These are phyloP conservation scores for Stagonosporopsis vannaccii DNA, from an alignment of 2,329 filamentous ascomycete genomes.

Conservation along the genomic window DNA sequence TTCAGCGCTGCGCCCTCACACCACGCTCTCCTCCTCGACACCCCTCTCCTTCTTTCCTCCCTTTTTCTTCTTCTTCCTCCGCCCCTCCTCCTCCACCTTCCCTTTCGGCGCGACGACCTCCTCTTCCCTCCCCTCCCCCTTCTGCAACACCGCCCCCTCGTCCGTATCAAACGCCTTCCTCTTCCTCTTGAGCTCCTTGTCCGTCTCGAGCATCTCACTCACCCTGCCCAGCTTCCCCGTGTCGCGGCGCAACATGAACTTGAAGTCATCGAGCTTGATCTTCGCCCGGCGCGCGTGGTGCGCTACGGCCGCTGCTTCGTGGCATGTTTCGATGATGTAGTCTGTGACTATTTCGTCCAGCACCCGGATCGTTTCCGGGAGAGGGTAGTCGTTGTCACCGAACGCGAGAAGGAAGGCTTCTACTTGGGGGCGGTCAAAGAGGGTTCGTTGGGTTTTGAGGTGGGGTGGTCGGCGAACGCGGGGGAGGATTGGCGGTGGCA, in stretches of 20 bases:
- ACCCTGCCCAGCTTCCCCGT: conserved; percentile 86
- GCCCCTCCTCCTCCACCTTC: conserved; percentile 9
- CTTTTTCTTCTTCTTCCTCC: conserved; percentile 28
- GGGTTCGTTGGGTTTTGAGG: conserved; percentile 11
- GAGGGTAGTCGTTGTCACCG: conserved; percentile 78
- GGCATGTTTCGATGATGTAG: conserved; percentile 89
- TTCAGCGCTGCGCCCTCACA: conserved; percentile 1
- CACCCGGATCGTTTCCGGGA: conserved; percentile 82
- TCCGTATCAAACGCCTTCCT: conserved; percentile 76
- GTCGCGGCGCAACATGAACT: conserved; percentile 89
- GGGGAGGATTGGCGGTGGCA: conserved; percentile 11
- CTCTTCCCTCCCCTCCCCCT: conserved; percentile 30
- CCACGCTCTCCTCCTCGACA: conserved; percentile 20
- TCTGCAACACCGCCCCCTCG: conserved; percentile 65
- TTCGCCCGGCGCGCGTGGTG: conserved; percentile 90
- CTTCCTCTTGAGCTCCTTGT: conserved; percentile 83
- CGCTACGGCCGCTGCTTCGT: conserved; percentile 85
- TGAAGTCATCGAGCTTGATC: conserved; percentile 98
- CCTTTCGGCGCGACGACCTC: conserved; percentile 11
- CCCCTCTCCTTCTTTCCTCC: conserved; percentile 25
- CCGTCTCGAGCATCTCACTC: conserved; percentile 86
- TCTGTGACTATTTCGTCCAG: conserved; percentile 97
- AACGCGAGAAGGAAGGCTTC: conserved; percentile 78
- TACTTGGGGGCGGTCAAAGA: conserved; percentile 57
- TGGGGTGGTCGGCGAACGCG: conserved; percentile 15